phyloP scores from a whole-genome alignment of 1,284 basidiomycete species.

The Fomitiporia mediterranea region DNA sequence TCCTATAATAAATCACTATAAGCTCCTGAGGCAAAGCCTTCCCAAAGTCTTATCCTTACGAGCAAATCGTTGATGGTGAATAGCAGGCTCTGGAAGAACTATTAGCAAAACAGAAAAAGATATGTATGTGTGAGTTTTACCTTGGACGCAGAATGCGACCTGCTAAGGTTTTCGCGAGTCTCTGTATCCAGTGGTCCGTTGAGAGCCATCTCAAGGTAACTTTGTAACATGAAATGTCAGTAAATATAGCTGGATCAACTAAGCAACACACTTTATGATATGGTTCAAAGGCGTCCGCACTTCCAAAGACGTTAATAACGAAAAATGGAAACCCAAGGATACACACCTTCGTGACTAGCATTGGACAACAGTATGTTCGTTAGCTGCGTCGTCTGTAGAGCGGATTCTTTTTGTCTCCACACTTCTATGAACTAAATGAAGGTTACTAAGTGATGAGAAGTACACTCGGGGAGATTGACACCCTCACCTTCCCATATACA shows the following conservation, averaged over 20 bases:
- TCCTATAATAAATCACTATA: conserved; percentile 45
- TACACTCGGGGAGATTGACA: not conserved
- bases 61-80: conserved; percentile 87
- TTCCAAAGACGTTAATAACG: conserved; percentile 26
- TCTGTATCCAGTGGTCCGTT: conserved; percentile 76
- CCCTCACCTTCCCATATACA: conserved; percentile 68
- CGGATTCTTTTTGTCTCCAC: conserved; percentile 83
- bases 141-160: conserved; percentile 81
- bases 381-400: conserved; percentile 72
- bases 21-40: not conserved
- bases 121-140: conserved; percentile 31
- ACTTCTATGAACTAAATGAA: conserved; percentile 72
- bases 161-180: conserved; percentile 74
- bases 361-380: conserved; percentile 83
- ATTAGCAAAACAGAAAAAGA: not conserved
- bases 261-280: conserved; percentile 56
- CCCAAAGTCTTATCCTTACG: conserved; percentile 31
- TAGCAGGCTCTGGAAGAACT: conserved; percentile 47
- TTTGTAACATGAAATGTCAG: conserved; percentile 27
- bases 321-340: not conserved
- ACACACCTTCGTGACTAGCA: conserved; percentile 78
- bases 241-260: conserved; percentile 7
- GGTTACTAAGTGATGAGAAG: not conserved
- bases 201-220: conserved; percentile 82
- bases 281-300: conserved; percentile 74